phyloP scores from a whole-genome alignment of 2,329 filamentous ascomycete genomes.

The Colletotrichum tamarilloi region DNA sequence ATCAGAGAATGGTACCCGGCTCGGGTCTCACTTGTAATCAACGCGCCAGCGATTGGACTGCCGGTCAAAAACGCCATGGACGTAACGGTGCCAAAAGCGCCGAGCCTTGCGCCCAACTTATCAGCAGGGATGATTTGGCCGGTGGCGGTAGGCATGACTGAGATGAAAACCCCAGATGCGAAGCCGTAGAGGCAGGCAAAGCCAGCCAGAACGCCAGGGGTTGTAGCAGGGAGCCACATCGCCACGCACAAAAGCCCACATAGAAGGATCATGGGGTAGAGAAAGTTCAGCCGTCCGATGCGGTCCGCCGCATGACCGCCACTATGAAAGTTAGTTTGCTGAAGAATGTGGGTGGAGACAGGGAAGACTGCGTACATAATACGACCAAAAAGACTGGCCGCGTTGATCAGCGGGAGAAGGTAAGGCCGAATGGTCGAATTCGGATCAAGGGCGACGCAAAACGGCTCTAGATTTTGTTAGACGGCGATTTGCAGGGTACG shows the following conservation, averaged over 20 bases:
- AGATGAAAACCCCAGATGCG: constrained; percentile 1
- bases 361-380: background rate
- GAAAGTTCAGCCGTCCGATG: constrained; percentile 32
- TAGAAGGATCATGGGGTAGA: constrained; percentile 28
- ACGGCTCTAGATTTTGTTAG: background rate
- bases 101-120: background rate
- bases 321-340: background rate
- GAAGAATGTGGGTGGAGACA: background rate
- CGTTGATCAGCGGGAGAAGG: background rate
- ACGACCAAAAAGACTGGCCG: background rate
- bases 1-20: background rate
- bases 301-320: constrained; percentile 28
- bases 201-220: constrained; percentile 11
- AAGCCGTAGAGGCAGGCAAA: constrained; percentile 28
- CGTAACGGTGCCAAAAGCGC: background rate
- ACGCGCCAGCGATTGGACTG: background rate
- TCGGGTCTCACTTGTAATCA: background rate
- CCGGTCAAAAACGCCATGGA: background rate
- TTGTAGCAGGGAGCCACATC: constrained; percentile 26
- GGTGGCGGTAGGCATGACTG: background rate
- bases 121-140: background rate
- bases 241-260: constrained; percentile 23
- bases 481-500: background rate
- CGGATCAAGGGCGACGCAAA: background rate
- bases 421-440: background rate